Evolutionary conservation across 768 basidiomycete species (phyloP), one percentile per base, ranked within the genome.

Genomic region (Obba rivulosa): DNA sequence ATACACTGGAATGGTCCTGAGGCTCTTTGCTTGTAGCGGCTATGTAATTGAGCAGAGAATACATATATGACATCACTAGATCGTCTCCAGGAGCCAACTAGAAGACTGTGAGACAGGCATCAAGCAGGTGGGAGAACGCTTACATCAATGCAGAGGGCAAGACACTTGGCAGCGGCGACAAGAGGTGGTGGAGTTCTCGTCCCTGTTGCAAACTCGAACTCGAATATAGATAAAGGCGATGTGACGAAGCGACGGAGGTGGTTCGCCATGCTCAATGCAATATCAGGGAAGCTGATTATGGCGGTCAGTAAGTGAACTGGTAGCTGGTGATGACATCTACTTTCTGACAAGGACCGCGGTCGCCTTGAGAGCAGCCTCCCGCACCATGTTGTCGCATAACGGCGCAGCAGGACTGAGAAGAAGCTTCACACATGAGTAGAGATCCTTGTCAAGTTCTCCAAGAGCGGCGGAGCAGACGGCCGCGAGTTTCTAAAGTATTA

Each of bases 41-140:
- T 50, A 97, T 85, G 63, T 89, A 87, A 62, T 98, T 97, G 51
- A 98, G 75, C 11, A 98, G 78, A 4, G 95, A 96, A 65, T 98
- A 97, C 83, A 97, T 87, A 56, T 93, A 91, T 3, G 94, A 97
- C 79, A 93, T 85, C 62, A 89, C 77, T 34, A 92, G 77, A 61
- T 93, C 92, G 55, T 92, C 88, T 37, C 88, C 89, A 14, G 88
- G 85, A 14, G 88, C 83, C 34, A 91, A 72, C 90, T 92, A 44
- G 51, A 45, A 34, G 9, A 52, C 43, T 20, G 34, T 22, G 21
- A 54, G 35, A 11, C 40, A 28, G 9, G 9, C 13, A 11, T 21
- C 25, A 40, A 4, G 9, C 4, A 3, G 46, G 11, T 40, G 46
- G 22, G 48, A 28, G 10, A 31, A 3, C 8, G 64, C 71, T 22